Evolutionary conservation across 148 eudicot genomes (phyloP).

Genomic region (Pouteria glomerata): DNA sequence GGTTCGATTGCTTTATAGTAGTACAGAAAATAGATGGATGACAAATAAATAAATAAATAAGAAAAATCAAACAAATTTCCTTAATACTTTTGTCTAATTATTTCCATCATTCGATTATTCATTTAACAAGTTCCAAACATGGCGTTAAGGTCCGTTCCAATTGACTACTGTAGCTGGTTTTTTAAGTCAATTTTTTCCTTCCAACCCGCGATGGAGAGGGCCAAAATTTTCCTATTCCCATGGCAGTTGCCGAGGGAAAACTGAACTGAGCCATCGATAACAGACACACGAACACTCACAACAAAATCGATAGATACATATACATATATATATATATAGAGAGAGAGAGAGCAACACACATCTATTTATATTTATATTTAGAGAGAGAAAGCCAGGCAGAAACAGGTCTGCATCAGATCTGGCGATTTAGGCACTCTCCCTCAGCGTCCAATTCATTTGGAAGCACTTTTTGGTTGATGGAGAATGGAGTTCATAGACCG

Average conservation of each 20-base stretch:
- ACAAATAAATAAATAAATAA: too few relatives aligned
- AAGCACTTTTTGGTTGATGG: slow-evolving; percentile 29
- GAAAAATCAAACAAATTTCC: too few relatives aligned
- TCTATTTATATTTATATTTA: not conserved
- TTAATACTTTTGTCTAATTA: too few relatives aligned
- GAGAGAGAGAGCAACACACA: slow-evolving; percentile 3
- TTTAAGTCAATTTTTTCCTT: not conserved
- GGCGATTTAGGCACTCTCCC: not conserved
- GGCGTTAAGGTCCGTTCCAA: too few relatives aligned
- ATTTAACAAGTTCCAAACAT: too few relatives aligned
- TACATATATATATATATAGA: not conserved
- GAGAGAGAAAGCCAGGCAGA: not conserved
- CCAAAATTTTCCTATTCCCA: not conserved
- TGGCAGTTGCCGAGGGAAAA: slow-evolving; percentile 2
- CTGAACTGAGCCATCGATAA: not conserved
- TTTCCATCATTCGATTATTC: too few relatives aligned
- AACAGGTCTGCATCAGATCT: slow-evolving; percentile 16
- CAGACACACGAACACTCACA: not conserved
- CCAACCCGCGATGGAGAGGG: not conserved
- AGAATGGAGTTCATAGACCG: slow-evolving; percentile 70
- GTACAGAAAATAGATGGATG: too few relatives aligned
- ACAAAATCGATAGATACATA: too few relatives aligned
- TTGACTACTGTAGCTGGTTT: too few relatives aligned
- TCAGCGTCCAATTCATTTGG: not conserved
- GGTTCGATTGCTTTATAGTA: too few relatives aligned